phyloP scores from a whole-genome alignment of 202 grass and related monocot genomes.

The Dendrocalamus latiflorus region DNA sequence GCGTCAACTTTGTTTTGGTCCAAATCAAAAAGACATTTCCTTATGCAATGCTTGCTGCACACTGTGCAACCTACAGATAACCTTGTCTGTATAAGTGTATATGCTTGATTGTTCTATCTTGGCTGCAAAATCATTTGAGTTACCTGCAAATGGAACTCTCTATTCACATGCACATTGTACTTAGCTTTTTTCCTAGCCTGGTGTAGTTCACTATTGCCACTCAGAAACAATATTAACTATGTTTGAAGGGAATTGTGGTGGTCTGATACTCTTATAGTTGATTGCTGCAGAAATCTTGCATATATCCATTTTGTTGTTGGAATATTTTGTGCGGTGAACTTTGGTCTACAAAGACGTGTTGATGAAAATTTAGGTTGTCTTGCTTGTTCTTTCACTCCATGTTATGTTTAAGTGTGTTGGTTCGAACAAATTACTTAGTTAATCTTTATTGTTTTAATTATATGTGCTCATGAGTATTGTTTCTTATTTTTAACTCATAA shows the following conservation, averaged over 20 bases:
- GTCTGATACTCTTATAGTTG: not conserved
- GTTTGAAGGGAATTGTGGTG: not conserved
- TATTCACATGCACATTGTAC: not conserved
- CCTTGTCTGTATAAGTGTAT: not conserved
- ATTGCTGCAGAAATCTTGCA: not conserved
- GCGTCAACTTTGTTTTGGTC: too few species aligned
- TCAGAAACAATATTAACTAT: not conserved
- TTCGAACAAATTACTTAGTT: not conserved
- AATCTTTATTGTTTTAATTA: not conserved
- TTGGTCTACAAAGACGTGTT: not conserved
- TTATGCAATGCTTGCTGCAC: not conserved
- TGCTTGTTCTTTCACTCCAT: not conserved
- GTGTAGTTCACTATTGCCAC: not conserved
- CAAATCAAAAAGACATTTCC: too few species aligned
- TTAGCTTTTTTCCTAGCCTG: not conserved
- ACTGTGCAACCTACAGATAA: not conserved
- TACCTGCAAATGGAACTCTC: not conserved
- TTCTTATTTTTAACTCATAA: too few species aligned
- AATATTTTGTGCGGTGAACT: not conserved
- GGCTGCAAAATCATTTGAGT: not conserved
- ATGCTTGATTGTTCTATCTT: slow-evolving; percentile 6
- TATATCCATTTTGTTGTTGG: not conserved
- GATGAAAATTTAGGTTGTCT: not conserved
- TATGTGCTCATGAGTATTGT: not conserved
- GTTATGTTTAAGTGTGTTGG: not conserved